Evolutionary conservation across 2,329 filamentous ascomycete species (phyloP).

Genomic region (Fusarium sp.): DNA sequence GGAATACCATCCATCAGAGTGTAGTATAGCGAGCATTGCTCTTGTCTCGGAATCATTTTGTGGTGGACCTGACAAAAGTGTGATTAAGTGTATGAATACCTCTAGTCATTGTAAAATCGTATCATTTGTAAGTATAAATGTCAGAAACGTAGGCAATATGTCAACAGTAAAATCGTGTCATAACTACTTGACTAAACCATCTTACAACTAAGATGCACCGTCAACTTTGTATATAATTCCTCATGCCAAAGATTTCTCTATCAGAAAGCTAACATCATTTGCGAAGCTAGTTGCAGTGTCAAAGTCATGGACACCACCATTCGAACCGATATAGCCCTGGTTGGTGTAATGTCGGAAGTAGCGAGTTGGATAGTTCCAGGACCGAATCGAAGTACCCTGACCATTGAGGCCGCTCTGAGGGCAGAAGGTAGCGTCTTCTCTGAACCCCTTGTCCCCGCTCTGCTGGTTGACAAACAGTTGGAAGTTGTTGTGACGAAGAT

Average conservation of each 20-base stretch:
- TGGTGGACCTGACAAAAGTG: no score
- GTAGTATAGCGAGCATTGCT: no score
- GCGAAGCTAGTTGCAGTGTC: conserved; percentile 8
- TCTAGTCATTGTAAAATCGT: no score
- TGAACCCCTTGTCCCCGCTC: conserved; percentile 18
- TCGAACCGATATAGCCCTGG: conserved; percentile 1
- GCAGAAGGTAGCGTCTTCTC: conserved; percentile 26
- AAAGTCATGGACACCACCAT: conserved; percentile 23
- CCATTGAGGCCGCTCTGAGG: conserved; percentile 20
- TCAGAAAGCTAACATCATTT: conserved; percentile 17
- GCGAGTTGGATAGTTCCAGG: conserved; percentile 27
- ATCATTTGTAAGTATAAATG: no score
- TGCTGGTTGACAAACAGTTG: background rate
- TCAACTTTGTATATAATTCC: no score
- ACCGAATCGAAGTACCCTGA: conserved; percentile 9
- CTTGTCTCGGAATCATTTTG: no score
- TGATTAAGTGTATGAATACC: no score
- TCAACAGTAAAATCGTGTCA: no score
- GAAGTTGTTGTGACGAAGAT: conserved; percentile 13
- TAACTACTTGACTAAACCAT: no score
- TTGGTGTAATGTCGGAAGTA: conserved; percentile 24
- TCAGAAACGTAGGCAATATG: no score
- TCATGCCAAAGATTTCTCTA: background rate
- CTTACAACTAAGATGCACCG: no score
- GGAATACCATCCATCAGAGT: no score